Evolutionary conservation across 805 yeast species (phyloP).

Genomic region (Lipomyces yamanashiensis): DNA sequence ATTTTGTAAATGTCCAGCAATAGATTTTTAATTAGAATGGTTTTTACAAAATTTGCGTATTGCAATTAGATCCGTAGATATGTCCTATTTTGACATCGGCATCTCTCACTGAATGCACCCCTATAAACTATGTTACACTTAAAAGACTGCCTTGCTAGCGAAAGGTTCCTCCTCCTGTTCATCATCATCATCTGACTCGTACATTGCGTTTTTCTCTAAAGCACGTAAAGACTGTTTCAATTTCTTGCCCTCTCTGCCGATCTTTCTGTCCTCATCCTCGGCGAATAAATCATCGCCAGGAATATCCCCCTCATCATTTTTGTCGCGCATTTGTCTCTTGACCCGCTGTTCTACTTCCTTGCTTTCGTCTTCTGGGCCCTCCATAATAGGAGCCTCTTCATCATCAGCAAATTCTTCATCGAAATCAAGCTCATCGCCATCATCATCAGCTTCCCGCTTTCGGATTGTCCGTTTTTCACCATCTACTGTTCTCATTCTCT

Average conservation of each 20-base stretch:
- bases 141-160: slow-evolving; percentile 13
- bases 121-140: background rate
- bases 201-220: slow-evolving; percentile 82
- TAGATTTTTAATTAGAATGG: background rate
- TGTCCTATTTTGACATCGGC: background rate
- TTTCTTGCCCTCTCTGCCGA: slow-evolving; percentile 89
- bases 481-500: slow-evolving; percentile 55
- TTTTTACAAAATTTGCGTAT: background rate
- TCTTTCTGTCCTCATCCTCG: slow-evolving; percentile 71
- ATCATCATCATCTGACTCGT: slow-evolving; percentile 83
- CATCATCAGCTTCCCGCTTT: slow-evolving; percentile 61
- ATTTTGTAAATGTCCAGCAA: slow-evolving; percentile 1
- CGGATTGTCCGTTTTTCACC: slow-evolving; percentile 46
- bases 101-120: background rate
- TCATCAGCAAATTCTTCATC: slow-evolving; percentile 98
- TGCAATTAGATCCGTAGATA: background rate
- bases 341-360: slow-evolving; percentile 81
- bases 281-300: slow-evolving; percentile 54
- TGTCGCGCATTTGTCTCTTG: slow-evolving; percentile 69
- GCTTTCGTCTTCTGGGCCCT: slow-evolving; percentile 93
- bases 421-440: slow-evolving; percentile 88
- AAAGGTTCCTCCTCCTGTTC: slow-evolving; percentile 50
- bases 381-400: slow-evolving; percentile 97
- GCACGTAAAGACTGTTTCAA: slow-evolving; percentile 81
- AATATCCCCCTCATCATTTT: slow-evolving; percentile 29